Base-by-base conservation (phyloP, 1,139 yeast genomes). In the Zhuliangozyma blackwelliae region DNA sequence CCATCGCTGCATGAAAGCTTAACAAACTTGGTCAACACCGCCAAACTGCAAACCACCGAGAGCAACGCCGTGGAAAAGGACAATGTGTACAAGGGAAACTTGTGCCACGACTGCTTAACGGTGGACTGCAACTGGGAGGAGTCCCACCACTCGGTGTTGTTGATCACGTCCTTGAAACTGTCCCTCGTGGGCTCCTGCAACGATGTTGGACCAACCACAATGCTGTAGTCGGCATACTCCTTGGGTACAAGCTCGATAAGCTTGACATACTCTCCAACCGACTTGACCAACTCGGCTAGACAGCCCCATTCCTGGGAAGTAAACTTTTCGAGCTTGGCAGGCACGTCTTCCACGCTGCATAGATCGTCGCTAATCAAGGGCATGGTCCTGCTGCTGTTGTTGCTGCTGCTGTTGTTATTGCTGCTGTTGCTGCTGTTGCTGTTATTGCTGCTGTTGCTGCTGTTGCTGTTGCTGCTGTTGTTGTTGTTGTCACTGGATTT, bases 71-170 rank as follows among this genome's bases (percentile, higher is more conserved):
- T 33, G 43, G 57, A 44, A 38, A 59, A 29, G 46, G 51, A 34
- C 51, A 56, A 41, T 48, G 61, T 32, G 49, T 49, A 35, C 59
- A 68, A 52, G 5, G 59, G 54, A 28, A 60, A 67, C 47, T 70
- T 74, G 29, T 61, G 44, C 77, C 77, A 71, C 0, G 65, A 58
- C 36, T 68, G 70, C 43, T 44, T 34, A 32, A 56, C 41, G 33
- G 44, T 12, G 43, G 59, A 33, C 28, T 42, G 44, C 4, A 55
- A 38, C 2, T 52, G 53, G n/a, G 48, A 51, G 10, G 50, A 41
- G 45, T 60, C 55, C 59, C 58, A 62, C 49, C 59, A 51, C 11
- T 44, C 46, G 5, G 28, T 31, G 26, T 35, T 41, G 20, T 28
- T 38, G 8, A 37, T 37, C 6, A 35, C 28, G 21, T 33, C 40